These are phyloP conservation scores for Austropuccinia psidii DNA, from an alignment of 1,284 basidiomycete species.

Conservation along the genomic window DNA sequence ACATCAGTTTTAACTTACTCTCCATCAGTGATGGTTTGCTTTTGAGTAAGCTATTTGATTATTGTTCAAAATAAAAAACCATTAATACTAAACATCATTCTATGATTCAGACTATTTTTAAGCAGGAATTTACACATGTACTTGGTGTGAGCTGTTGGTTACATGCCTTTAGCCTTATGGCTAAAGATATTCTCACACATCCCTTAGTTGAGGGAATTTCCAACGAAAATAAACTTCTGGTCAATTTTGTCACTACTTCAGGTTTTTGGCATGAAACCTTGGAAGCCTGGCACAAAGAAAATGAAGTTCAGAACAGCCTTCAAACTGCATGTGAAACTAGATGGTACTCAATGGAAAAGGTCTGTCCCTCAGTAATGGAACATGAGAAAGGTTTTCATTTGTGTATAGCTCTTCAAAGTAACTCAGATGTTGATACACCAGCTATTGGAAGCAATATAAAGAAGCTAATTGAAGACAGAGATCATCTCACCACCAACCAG, in stretches of 20 bases:
- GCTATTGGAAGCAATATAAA: neutral
- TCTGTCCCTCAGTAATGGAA: neutral
- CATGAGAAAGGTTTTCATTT: constrained; percentile 2
- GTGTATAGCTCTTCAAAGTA: neutral
- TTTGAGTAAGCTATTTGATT: constrained; percentile 6
- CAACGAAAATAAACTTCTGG: constrained; percentile 6
- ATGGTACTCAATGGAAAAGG: neutral
- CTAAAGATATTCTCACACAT: neutral
- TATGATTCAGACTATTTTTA: neutral
- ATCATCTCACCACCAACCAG: constrained; percentile 22
- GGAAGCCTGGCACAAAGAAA: neutral
- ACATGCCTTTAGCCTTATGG: too few species aligned
- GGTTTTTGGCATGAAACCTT: constrained; percentile 8
- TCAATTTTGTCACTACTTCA: constrained; percentile 18
- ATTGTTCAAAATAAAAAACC: neutral
- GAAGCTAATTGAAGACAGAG: neutral
- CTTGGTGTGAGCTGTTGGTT: neutral
- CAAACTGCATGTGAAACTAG: neutral
- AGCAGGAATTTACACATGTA: neutral
- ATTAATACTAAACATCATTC: neutral
- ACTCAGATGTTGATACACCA: neutral
- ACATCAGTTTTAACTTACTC: neutral
- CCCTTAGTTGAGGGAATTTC: neutral
- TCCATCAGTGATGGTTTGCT: neutral
- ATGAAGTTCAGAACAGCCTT: neutral